Conservation (phyloP, 2,329 filamentous ascomycete genomes). For the Ciborinia camelliae region DNA sequence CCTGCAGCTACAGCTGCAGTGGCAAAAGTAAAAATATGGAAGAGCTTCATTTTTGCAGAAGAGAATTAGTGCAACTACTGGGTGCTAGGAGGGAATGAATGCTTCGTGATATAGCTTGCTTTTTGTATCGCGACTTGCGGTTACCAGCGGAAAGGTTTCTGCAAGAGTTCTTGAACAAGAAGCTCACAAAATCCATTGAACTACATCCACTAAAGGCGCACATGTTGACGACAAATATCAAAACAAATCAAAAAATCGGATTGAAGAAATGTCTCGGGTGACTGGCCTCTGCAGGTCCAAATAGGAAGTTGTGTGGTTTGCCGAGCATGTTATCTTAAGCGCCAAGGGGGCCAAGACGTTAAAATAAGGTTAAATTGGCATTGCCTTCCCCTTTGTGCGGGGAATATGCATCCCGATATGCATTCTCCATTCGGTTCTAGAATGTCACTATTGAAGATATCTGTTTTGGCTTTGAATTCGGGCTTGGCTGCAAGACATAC, state of each 20-base stretch:
- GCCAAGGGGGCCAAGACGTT: constrained; percentile 15
- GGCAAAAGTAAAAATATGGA: constrained; percentile 4
- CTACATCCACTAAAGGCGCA: not conserved
- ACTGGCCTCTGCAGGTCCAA: constrained; percentile 4
- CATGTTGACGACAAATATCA: not conserved
- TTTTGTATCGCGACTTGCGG: not conserved
- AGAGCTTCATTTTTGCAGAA: constrained; percentile 9
- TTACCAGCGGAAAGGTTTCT: not conserved
- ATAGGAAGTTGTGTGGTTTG: constrained; percentile 12
- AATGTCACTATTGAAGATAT: not conserved
- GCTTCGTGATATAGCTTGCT: not conserved
- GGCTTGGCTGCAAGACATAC: not conserved
- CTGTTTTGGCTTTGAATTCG: not conserved
- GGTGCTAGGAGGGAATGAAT: not conserved
- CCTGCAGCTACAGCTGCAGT: not conserved
- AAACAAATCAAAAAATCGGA: constrained; percentile 3
- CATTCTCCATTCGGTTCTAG: not conserved
- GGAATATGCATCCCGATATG: not conserved
- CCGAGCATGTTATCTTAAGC: constrained; percentile 16
- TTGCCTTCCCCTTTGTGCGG: constrained; percentile 8
- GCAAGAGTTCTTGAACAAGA: constrained; percentile 10
- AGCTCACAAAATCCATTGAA: not conserved
- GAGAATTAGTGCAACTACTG: not conserved
- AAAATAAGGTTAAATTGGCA: constrained; percentile 16
- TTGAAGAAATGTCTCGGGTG: not conserved